Conservation (phyloP, 1,139 yeast genomes). For the Suhomyces choctaworum region DNA sequence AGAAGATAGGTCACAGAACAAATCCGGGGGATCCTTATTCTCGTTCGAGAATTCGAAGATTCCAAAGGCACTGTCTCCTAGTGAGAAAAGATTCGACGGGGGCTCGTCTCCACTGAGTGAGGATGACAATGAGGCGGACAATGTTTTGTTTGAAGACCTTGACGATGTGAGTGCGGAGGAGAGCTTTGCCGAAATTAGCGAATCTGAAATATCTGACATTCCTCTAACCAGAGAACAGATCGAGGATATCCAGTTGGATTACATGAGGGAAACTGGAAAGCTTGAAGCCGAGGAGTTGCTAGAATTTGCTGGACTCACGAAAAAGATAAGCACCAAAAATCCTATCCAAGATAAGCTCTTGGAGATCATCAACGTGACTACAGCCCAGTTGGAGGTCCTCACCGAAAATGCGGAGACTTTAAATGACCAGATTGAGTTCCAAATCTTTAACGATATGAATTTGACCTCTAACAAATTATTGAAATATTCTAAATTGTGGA, state of each 20-base stretch:
- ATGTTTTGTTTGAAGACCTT: too few species aligned
- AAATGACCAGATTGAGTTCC: slow-evolving; percentile 8
- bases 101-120: too few species aligned
- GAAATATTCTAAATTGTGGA: slow-evolving; percentile 15
- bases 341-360: slow-evolving; percentile 7
- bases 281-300: slow-evolving; percentile 12
- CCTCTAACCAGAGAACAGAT: slow-evolving; percentile 5
- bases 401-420: slow-evolving; percentile 13
- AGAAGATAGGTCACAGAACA: too few species aligned
- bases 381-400: slow-evolving; percentile 13
- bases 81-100: too few species aligned
- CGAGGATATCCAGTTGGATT: slow-evolving; percentile 3
- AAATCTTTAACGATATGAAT: slow-evolving; percentile 5
- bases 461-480: slow-evolving; percentile 8
- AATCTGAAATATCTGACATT: slow-evolving; percentile 1
- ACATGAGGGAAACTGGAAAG: slow-evolving; percentile 9
- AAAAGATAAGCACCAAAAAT: slow-evolving; percentile 3
- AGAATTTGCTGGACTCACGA: slow-evolving; percentile 13
- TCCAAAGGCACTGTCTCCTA: too few species aligned
- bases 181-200: slow-evolving; percentile 8
- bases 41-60: too few species aligned
- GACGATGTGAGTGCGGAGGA: not conserved
- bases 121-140: too few species aligned
- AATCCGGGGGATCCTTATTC: too few species aligned
- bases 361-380: slow-evolving; percentile 10